These are phyloP conservation scores for Polygonum aviculare DNA, from an alignment of 148 eudicot species.

Conservation along the genomic window DNA sequence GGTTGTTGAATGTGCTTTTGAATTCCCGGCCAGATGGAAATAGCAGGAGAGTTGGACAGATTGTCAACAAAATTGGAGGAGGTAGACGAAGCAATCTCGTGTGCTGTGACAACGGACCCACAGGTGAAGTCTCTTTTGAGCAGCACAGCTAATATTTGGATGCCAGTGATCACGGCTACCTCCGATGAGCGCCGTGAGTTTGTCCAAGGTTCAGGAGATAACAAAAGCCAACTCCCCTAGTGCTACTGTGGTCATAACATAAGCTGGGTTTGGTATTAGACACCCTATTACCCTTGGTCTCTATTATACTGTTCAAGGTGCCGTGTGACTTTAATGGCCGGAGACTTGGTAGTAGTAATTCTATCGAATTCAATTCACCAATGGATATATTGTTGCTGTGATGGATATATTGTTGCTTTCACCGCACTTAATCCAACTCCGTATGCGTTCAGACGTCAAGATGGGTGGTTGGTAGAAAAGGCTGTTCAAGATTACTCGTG, in stretches of 20 bases:
- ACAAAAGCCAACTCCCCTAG: background rate
- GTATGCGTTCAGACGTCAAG: too few relatives aligned
- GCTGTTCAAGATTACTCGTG: too few relatives aligned
- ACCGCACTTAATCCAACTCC: too few relatives aligned
- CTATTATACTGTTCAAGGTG: too few relatives aligned
- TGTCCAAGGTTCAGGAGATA: slow-evolving; percentile 11
- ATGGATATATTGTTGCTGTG: too few relatives aligned
- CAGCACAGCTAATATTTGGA: slow-evolving; percentile 90
- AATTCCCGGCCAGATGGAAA: slow-evolving; percentile 11
- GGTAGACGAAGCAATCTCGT: slow-evolving; percentile 79
- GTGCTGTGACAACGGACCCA: slow-evolving; percentile 69
- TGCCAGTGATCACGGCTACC: slow-evolving; percentile 90
- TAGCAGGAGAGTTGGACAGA: slow-evolving; percentile 69
- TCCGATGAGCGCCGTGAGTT: slow-evolving; percentile 75
- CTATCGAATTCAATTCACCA: too few relatives aligned
- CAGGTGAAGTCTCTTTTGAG: slow-evolving; percentile 65
- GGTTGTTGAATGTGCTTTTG: slow-evolving; percentile 6
- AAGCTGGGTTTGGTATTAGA: background rate
- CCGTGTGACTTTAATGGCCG: too few relatives aligned
- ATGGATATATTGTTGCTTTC: too few relatives aligned
- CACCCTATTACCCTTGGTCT: background rate
- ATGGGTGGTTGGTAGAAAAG: too few relatives aligned
- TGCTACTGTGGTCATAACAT: background rate
- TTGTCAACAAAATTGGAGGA: slow-evolving; percentile 73
- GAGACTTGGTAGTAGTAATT: too few relatives aligned